A percentile compares a stretch with the other conserved stretches of the same genome.
Conservation (phyloP, 2,329 filamentous ascomycete species). For the Curvularia spicifera region DNA sequence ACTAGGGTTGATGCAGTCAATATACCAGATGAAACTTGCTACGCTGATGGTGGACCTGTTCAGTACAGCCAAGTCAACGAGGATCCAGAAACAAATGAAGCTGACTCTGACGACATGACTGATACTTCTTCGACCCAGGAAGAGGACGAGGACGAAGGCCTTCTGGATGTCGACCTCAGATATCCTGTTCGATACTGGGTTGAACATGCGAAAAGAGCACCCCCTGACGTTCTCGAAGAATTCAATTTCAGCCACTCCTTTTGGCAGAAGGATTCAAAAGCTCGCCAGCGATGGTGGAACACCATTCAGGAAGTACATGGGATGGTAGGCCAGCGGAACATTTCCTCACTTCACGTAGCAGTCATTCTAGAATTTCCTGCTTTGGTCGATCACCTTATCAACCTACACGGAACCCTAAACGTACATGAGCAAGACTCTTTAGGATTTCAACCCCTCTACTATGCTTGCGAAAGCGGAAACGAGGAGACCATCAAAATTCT, state of each 20-base stretch:
- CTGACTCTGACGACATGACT: not conserved
- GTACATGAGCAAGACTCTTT: conserved; percentile 28
- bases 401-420: conserved; percentile 16
- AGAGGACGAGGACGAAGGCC: not conserved
- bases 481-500: conserved; percentile 27
- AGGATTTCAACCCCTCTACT: conserved; percentile 30
- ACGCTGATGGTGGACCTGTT: not conserved
- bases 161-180: conserved; percentile 15
- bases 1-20: not conserved
- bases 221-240: conserved; percentile 30
- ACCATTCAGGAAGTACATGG: conserved; percentile 21
- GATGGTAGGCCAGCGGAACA: conserved; percentile 14
- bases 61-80: not conserved
- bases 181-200: conserved; percentile 35
- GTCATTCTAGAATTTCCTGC: conserved; percentile 25
- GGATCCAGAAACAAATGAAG: not conserved
- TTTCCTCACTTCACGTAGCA: conserved; percentile 30
- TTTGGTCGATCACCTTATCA: conserved; percentile 27
- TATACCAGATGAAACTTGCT: not conserved
- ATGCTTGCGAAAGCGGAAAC: conserved; percentile 25
- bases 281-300: conserved; percentile 29
- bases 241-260: conserved; percentile 25
- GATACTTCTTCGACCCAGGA: not conserved
- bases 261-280: conserved; percentile 22
- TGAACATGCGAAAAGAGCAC: conserved; percentile 30